Evolutionary conservation across 2,329 filamentous ascomycete species (phyloP).

Genomic region (Microdochium nivale): DNA sequence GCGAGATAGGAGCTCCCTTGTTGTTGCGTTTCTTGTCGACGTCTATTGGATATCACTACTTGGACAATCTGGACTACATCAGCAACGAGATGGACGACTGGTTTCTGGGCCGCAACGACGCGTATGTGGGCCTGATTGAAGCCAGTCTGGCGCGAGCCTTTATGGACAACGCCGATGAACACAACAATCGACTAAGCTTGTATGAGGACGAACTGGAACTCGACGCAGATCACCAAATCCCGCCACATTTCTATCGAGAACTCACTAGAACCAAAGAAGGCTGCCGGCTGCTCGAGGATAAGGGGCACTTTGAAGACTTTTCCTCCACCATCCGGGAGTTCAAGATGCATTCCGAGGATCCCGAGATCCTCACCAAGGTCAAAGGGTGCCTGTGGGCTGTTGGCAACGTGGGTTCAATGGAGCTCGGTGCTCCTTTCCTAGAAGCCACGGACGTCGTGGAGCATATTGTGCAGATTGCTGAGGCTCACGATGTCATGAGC

Average conservation of each 20-base stretch:
- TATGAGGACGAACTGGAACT: constrained; percentile 48
- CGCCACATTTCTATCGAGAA: constrained; percentile 97
- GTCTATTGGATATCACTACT: constrained; percentile 93
- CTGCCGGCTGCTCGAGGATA: constrained; percentile 80
- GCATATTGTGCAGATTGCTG: constrained; percentile 81
- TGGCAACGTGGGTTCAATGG: constrained; percentile 97
- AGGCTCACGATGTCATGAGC: constrained; percentile 81
- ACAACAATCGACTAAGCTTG: constrained; percentile 46
- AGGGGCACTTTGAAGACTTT: constrained; percentile 95
- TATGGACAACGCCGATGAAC: constrained; percentile 52
- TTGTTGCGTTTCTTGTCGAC: constrained; percentile 89
- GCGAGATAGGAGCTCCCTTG: constrained; percentile 91
- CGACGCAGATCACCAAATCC: constrained; percentile 58
- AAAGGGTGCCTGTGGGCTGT: constrained; percentile 98
- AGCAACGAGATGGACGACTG: constrained; percentile 99
- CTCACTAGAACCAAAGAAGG: constrained; percentile 88
- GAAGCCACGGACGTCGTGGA: constrained; percentile 84
- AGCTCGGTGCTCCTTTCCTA: constrained; percentile 87
- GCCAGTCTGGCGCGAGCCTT: constrained; percentile 89
- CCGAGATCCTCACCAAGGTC: constrained; percentile 81
- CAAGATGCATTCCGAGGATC: constrained; percentile 75
- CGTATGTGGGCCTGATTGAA: constrained; percentile 90
- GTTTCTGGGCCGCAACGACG: constrained; percentile 94
- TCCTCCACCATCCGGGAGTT: constrained; percentile 80
- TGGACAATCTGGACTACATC: constrained; percentile 95